phyloP scores from a whole-genome alignment of 108 stramenopile species.

The Skeletonema marinoi region DNA sequence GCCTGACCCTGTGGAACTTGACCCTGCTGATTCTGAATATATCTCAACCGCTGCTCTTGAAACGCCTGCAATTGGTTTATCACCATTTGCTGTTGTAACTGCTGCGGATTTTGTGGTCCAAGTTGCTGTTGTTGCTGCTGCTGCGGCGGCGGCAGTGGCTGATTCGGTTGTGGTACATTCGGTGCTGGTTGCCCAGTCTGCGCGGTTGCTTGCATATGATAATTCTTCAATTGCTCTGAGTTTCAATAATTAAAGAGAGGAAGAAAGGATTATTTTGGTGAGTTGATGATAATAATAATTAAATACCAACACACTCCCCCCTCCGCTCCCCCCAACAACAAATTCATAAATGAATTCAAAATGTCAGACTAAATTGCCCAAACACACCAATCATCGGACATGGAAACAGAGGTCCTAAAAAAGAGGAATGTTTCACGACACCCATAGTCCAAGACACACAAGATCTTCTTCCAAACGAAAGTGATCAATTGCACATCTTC shows the following conservation, averaged over 20 bases:
- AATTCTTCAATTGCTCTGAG: not conserved
- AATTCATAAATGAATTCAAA: not conserved
- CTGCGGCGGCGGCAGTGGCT: not conserved
- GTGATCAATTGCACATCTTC: constrained; percentile 1
- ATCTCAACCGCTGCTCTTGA: constrained; percentile 19
- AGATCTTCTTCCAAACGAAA: not conserved
- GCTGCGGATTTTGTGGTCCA: not conserved
- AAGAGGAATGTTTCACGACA: not conserved
- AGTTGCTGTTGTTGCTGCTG: not conserved
- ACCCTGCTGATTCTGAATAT: constrained; percentile 5
- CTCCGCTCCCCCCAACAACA: not conserved
- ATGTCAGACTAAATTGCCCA: not conserved
- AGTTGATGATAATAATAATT: not conserved
- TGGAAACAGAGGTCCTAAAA: constrained; percentile 6
- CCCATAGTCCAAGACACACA: not conserved
- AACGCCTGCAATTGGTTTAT: constrained; percentile 8
- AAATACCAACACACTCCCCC: not conserved
- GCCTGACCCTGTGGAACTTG: not conserved
- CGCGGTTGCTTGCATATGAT: not conserved
- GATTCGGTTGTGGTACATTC: not conserved
- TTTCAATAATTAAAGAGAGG: not conserved
- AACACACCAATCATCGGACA: constrained; percentile 1
- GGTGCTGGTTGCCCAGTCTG: not conserved
- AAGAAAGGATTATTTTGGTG: not conserved
- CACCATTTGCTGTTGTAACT: not conserved